Base-by-base conservation (phyloP, 2,329 filamentous ascomycete species). In the Madurella fahalii region DNA sequence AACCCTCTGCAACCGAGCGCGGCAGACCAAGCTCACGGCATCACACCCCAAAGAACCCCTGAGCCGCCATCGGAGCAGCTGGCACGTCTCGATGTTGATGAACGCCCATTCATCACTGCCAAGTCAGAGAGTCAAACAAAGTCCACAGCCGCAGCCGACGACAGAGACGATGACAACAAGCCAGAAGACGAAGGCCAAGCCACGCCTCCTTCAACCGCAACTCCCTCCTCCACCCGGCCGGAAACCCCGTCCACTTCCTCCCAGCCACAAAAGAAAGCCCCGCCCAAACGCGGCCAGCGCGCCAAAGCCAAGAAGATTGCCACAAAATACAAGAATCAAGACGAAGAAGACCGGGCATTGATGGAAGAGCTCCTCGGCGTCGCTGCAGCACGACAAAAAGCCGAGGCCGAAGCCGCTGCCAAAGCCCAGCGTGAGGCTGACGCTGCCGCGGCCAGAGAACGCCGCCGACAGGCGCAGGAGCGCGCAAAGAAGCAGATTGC, bases 321-420 rank as follows among this genome's bases (percentile, higher is more conserved):
- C 3, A 77, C 83, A 55, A 96, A 96, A 69, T 99, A 99, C 73
- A 93, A 88, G 44, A 77, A 95, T 63, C 94, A 97, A 76, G 93
- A 97, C 64, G 91, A 96, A 52, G 93, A 96, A 71, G 94, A 99
- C 66, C 89, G 91, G 12, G 82, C 81, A 7, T 81, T 92, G 0
- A 90, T 91, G 32, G 87, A 96, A 71, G 80, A 85, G 20, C 79
- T 97, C n/a, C 84, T 96, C n/a, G 94, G 94, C 40, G 86, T 89
- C 2, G 76, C 80, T 56, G 79, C 80, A 0, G 86, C 86, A 1
- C 80, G 82, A 39, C 80, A 88, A 63, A 84, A 85, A 58, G 83
- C 81, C 13, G 83, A 87, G 63, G 86, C 84, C 2, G 87, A 89
- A 63, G 81, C 82, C 1, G 77, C 80, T 56, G 84, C 83, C 39